These are phyloP conservation scores for Nannizziopsis arthrosporioides DNA, from an alignment of 2,329 filamentous ascomycete species.

Conservation along the genomic window DNA sequence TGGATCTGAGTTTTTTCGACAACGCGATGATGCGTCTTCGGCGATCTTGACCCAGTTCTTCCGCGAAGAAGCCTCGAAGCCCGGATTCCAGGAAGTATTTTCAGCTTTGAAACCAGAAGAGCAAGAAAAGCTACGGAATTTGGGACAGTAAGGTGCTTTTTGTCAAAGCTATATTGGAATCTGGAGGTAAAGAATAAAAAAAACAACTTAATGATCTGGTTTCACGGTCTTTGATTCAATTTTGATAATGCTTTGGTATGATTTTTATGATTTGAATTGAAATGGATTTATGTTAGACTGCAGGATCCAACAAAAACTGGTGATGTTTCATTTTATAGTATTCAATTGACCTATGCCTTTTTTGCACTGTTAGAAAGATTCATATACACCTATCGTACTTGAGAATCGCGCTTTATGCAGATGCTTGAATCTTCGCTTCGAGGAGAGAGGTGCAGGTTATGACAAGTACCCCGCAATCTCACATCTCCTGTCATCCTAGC, in stretches of 20 bases:
- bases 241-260: neutral
- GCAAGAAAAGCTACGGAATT: constrained; percentile 28
- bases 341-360: no score
- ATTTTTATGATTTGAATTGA: neutral
- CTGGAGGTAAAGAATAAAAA: neutral
- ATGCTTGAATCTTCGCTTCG: no score
- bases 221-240: neutral
- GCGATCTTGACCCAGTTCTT: constrained; percentile 77
- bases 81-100: constrained; percentile 46
- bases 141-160: constrained; percentile 2
- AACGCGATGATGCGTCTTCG: constrained; percentile 83
- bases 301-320: no score
- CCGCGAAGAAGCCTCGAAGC: constrained; percentile 41
- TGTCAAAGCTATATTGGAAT: neutral
- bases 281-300: no score
- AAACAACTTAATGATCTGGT: no score
- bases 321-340: no score
- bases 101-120: constrained; percentile 43
- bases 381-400: no score
- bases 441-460: no score
- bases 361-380: no score
- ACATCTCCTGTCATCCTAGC: no score
- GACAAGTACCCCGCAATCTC: no score
- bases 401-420: no score
- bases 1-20: constrained; percentile 41